A percentile compares a stretch with the other conserved stretches of the same genome.
phyloP scores from a whole-genome alignment of 768 basidiomycete genomes.

The Lactifluus subvellereus region DNA sequence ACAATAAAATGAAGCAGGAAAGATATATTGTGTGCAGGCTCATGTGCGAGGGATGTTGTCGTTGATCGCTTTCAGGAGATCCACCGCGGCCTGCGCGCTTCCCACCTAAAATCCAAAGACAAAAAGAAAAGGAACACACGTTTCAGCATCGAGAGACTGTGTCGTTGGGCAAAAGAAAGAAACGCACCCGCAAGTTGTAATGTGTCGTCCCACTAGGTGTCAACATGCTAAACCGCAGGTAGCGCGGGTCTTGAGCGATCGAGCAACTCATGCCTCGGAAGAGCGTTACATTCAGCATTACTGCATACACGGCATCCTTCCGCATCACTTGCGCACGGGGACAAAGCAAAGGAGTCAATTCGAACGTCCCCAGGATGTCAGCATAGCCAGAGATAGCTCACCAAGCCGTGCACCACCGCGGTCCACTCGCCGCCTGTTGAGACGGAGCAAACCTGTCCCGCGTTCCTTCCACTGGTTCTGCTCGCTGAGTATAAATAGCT shows the following conservation, averaged over 20 bases:
- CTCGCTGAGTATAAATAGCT: constrained; percentile 56
- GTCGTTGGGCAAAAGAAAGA: neutral
- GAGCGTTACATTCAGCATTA: constrained; percentile 68
- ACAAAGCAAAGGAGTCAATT: neutral
- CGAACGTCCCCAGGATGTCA: neutral
- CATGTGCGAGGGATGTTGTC: constrained; percentile 13
- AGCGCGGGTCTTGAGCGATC: constrained; percentile 72
- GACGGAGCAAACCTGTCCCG: constrained; percentile 62
- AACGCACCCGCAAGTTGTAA: constrained; percentile 67
- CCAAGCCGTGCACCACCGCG: constrained; percentile 65
- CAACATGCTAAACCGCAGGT: constrained; percentile 69
- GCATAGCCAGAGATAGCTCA: constrained; percentile 29
- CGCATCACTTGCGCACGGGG: constrained; percentile 57
- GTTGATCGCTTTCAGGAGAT: constrained; percentile 20
- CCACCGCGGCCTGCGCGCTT: constrained; percentile 18
- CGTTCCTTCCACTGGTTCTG: constrained; percentile 71
- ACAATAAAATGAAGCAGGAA: constrained; percentile 6
- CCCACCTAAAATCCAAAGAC: constrained; percentile 12
- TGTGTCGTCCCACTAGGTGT: constrained; percentile 55
- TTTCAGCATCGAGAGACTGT: neutral
- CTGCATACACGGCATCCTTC: constrained; percentile 73
- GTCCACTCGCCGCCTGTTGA: constrained; percentile 62
- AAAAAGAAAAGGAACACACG: neutral
- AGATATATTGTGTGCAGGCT: neutral
- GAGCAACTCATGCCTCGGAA: constrained; percentile 74